Evolutionary conservation across 805 yeast genomes (phyloP).

Genomic region (Spathaspora girioi): DNA sequence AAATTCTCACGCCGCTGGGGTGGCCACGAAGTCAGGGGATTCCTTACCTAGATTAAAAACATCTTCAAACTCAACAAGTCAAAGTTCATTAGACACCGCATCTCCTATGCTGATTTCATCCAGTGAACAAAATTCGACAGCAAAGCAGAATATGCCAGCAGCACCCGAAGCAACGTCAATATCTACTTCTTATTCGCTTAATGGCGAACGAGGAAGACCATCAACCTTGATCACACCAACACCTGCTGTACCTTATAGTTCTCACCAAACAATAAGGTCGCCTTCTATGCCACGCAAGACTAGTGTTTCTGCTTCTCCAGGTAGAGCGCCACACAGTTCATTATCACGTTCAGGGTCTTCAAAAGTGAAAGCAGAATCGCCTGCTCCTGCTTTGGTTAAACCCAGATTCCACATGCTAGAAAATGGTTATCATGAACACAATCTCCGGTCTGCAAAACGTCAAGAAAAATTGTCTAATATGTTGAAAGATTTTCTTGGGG

Average conservation of each 20-base stretch:
- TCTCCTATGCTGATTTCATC: conserved; percentile 6
- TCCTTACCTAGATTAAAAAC: conserved; percentile 5
- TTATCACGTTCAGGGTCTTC: background rate
- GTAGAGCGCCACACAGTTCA: background rate
- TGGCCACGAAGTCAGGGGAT: background rate
- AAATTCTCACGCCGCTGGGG: background rate
- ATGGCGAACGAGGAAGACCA: background rate
- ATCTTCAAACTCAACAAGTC: conserved; percentile 2
- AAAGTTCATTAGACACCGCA: conserved; percentile 4
- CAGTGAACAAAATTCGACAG: conserved; percentile 5
- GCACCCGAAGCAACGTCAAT: background rate
- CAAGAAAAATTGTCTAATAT: conserved; percentile 73
- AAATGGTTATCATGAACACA: conserved; percentile 79
- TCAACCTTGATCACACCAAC: background rate
- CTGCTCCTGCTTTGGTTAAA: conserved; percentile 2
- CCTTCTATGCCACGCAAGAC: conserved; percentile 1
- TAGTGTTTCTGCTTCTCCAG: background rate
- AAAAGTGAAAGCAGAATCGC: conserved; percentile 1
- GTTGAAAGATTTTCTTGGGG: conserved; percentile 75
- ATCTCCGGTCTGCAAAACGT: conserved; percentile 67
- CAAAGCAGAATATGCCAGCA: background rate
- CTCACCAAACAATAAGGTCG: background rate
- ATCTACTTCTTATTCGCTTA: background rate
- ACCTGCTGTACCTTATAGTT: background rate
- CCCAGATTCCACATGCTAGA: conserved; percentile 56